A percentile compares a stretch with the other conserved stretches of the same genome.
Conservation (phyloP, 345 rosid species). For the Eucalyptus rudis region DNA sequence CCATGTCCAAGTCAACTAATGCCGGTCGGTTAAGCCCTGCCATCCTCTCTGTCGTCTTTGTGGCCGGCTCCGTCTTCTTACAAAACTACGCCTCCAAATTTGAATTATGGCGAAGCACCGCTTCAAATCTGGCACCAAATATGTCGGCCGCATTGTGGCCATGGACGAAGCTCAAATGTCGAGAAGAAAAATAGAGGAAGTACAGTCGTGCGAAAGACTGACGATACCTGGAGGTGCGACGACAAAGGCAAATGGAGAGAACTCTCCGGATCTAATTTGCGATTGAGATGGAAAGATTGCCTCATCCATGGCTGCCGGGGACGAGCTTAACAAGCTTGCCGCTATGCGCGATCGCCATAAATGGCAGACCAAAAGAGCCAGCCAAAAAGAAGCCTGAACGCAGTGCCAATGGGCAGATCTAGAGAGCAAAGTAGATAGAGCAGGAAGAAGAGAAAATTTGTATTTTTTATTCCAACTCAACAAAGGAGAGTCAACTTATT, state of each 20-base stretch:
- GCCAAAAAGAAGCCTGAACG: neutral
- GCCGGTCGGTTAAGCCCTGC: neutral
- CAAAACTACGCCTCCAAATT: neutral
- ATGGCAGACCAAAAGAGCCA: neutral
- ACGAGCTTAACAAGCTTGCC: neutral
- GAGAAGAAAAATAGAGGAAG: neutral
- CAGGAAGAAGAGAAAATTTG: fast-evolving
- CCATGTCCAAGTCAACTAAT: neutral
- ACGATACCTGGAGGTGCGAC: neutral
- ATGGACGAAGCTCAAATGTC: neutral
- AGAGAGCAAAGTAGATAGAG: neutral
- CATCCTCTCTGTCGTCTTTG: neutral
- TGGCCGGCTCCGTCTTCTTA: neutral
- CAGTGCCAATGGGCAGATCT: neutral
- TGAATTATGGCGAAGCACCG: too few species aligned
- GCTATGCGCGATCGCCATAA: neutral
- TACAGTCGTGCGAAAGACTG: neutral
- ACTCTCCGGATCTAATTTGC: neutral
- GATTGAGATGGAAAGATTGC: neutral
- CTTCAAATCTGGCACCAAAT: too few species aligned
- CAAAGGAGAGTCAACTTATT: neutral
- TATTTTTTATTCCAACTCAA: neutral
- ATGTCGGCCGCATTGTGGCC: neutral
- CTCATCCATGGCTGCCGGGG: neutral
- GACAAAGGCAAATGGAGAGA: neutral